Base-by-base conservation (phyloP, 257 asterid genomes). In the Rhazya stricta region DNA sequence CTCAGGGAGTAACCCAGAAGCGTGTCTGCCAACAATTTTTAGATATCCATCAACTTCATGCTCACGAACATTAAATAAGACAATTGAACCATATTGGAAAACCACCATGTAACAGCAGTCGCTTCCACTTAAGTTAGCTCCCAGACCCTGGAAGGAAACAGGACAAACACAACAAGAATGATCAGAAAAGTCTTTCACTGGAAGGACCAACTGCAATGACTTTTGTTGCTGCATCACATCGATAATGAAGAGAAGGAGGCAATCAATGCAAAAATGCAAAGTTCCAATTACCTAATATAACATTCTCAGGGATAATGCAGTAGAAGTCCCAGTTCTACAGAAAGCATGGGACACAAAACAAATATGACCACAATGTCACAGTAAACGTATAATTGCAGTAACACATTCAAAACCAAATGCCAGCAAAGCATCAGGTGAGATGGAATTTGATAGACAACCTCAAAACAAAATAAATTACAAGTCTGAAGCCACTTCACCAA, bases 1-100 rank as follows among this genome's bases (percentile, higher is more conserved):
- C 91, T 94, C 98, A 60, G 97, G 97, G 32, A 94, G 92, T 85
- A 86, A 75, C 54, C 97, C 98, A 50, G 92, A 88, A 72, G 97
- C 87, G 82, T 94, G 96, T 81, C 84, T 88, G 79, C 86, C 86
- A 1, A 90, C 96, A 76, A 92, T 86, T 75, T 89, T 86, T 58
- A 94, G 82, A 86, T 90, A 94, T 57, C 90, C 93, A 81, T 92
- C 94, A 74, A 94, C 89, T 76, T 92, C 99, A 48, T 87, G 86
- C 69, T 94, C 96, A 5, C 82, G 79, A 67, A 85, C 96, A 81
- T 94, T 94, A 86, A 94, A 94, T 79, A 94, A 85, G 85, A 94
- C 99, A 57, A 94, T 88, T 8, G 99, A 94, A 41, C 99, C 99
- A 66, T 94, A 94, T 78, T 94, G 99, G 77, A 90, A 94, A 79